Evolutionary conservation across 2,329 filamentous ascomycete genomes (phyloP).

Genomic region (Plectosphaerella plurivora): DNA sequence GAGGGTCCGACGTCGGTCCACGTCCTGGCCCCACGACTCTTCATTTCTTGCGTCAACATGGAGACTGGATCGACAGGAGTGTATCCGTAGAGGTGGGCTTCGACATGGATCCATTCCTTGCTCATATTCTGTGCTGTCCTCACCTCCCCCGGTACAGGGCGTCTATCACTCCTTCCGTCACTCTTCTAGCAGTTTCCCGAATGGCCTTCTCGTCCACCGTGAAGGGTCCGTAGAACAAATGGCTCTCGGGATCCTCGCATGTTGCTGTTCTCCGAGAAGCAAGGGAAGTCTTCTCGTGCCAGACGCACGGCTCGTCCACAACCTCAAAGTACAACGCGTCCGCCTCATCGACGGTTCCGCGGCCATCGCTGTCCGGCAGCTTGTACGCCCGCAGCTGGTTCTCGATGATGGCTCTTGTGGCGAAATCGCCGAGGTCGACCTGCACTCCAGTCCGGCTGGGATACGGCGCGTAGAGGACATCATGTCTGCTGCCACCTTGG

Average conservation of each 20-base stretch:
- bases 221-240: conserved; percentile 50
- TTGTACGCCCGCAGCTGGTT: conserved; percentile 38
- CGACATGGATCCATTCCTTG: too few relatives aligned
- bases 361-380: conserved; percentile 36
- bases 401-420: conserved; percentile 42
- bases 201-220: conserved; percentile 32
- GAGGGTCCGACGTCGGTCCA: too few relatives aligned
- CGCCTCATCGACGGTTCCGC: conserved; percentile 28
- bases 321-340: conserved; percentile 33
- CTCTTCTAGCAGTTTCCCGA: conserved; percentile 6
- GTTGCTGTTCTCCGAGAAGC: background rate
- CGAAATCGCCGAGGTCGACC: conserved; percentile 31
- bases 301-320: conserved; percentile 37
- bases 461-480: conserved; percentile 25
- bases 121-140: too few relatives aligned
- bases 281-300: conserved; percentile 10
- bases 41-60: too few relatives aligned
- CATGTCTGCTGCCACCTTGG: conserved; percentile 8
- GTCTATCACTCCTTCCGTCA: conserved; percentile 7
- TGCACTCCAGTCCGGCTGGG: conserved; percentile 36
- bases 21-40: too few relatives aligned
- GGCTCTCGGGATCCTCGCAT: conserved; percentile 39
- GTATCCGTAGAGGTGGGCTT: too few relatives aligned
- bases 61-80: too few relatives aligned
- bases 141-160: background rate